phyloP scores from a whole-genome alignment of 2,329 filamentous ascomycete species.

The Pyrenophora seminiperda region DNA sequence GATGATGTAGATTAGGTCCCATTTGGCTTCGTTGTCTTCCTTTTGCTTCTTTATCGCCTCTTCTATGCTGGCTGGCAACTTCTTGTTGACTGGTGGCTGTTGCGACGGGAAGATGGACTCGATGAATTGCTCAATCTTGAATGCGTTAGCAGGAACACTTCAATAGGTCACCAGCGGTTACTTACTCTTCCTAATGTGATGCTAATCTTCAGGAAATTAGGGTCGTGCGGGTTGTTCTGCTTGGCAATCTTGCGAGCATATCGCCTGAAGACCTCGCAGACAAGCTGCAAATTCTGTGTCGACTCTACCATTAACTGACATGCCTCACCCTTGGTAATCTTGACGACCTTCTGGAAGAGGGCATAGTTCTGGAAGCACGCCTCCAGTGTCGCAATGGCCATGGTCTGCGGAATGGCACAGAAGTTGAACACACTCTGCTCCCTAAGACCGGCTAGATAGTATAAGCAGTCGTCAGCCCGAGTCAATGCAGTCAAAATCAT shows the following conservation, averaged over 20 bases:
- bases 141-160: slow-evolving; percentile 7
- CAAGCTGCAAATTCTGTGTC: slow-evolving; percentile 82
- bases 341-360: slow-evolving; percentile 86
- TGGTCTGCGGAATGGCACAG: slow-evolving; percentile 91
- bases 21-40: slow-evolving; percentile 57
- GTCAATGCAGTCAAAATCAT: slow-evolving; percentile 91
- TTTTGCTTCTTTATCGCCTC: slow-evolving; percentile 63
- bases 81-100: slow-evolving; percentile 61
- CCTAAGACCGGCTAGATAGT: slow-evolving; percentile 91
- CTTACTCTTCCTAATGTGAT: slow-evolving; percentile 82
- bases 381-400: slow-evolving; percentile 96
- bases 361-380: slow-evolving; percentile 88
- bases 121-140: slow-evolving; percentile 92
- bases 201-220: slow-evolving; percentile 90
- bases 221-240: slow-evolving; percentile 93
- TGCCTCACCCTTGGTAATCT: slow-evolving; percentile 94
- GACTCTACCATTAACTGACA: slow-evolving; percentile 91
- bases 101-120: slow-evolving; percentile 90
- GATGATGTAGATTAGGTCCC: slow-evolving; percentile 67
- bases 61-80: slow-evolving; percentile 51
- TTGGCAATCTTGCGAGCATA: slow-evolving; percentile 83
- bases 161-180: neutral
- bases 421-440: slow-evolving; percentile 99
- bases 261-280: slow-evolving; percentile 80
- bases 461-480: slow-evolving; percentile 91